Base-by-base conservation (phyloP, 2,329 filamentous ascomycete species). In the Neophaeococcomyces mojaviensis region DNA sequence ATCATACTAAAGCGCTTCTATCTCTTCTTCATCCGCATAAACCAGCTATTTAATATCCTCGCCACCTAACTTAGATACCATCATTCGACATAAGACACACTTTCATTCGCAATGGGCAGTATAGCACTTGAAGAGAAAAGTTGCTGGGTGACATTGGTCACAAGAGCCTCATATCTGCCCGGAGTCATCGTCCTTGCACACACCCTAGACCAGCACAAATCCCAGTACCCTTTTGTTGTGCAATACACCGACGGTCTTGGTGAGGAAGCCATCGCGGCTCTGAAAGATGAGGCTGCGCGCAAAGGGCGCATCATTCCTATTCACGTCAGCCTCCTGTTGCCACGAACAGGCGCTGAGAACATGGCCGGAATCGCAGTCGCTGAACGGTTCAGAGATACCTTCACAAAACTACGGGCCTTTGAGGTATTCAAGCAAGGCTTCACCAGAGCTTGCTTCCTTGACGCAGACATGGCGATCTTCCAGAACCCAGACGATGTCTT, bases 351-450 rank as follows among this genome's bases (percentile, higher is more conserved):
- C 10, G 47, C 50, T 24, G 57, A 59, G 38, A 58, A 60, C 30
- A 57, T 64, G 40, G 62, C 65, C 33, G 62, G 67, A 47, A 72
- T 77, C 26, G 71, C 73, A 1, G 41, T 44, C n/a, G 43, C 43
- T 5, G 67, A 73, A 47, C 67, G 73, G 18, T 76, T 76, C 58
- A 64, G 64, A 47, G 73, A 77, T 51, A 77, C 73, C 3, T 76
- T 72, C 69, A 76, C 73, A 2, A 76, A 77, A 53, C 63, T 77
- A 2, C 68, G 71, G n/a, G 72, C 74, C 18, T 76, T 77, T 54
- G 67, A 73, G 46, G 49, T 71, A 3, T 49, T 59, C 52, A 47
- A 51, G 24, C 47, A 49, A 34, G 59, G 58, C 39, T 67, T 65
- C 35, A 62, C 69, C 33, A 62, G 61, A 5, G 53, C 74, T 13